Base-by-base conservation (phyloP, 331 rosid species). In the Phaseolus coccineus region DNA sequence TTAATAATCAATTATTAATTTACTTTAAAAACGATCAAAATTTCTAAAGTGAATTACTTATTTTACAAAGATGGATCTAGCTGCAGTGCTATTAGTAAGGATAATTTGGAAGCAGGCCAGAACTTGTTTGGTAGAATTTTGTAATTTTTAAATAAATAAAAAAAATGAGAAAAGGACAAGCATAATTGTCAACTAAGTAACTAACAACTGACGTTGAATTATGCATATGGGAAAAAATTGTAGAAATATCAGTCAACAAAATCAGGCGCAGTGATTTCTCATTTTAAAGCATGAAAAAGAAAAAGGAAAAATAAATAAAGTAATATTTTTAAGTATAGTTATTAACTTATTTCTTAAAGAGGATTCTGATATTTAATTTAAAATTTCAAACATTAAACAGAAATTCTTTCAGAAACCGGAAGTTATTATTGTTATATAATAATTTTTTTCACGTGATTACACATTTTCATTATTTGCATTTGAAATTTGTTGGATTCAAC, bases 241-340 rank as follows among this genome's bases (percentile, higher is more conserved):
- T 13, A 13, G 10, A 48, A 64, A 14, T 47, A 50, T 40, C 63
- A 77, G 93, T 88, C 91, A 88, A 88, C 82, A 85, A 82, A 80
- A 78, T 74, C 53, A 77, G 90, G 85, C 86, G 81, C 81, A 2
- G 39, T 15, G 8, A 2, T 63, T 15, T 3, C 44, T 62, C 0
- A 15, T 31, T 62, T 27, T 61, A 61, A 28, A 61, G 67, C 67
- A 2, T 8, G 63, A 37, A 22, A 16, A 48, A 2, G 2, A 35
- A 35, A 35, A 35, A 35, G 40, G 11, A 13, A 61, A 61, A 61
- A 61, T 0, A 28, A 59, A 13, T 3, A 61, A 30, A 61, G 22
- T 7, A 58, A 73, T 6, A 39, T 3, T 35, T 53, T 52, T 24
- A 37, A 73, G 35, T 1, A 37, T 37, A 39, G 0, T 56, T 12